Percentiles rank a stretch among this genome's conserved stretches.
Evolutionary conservation across 2,329 filamentous ascomycete genomes (phyloP).

Genomic region (Monosporascus sp.): DNA sequence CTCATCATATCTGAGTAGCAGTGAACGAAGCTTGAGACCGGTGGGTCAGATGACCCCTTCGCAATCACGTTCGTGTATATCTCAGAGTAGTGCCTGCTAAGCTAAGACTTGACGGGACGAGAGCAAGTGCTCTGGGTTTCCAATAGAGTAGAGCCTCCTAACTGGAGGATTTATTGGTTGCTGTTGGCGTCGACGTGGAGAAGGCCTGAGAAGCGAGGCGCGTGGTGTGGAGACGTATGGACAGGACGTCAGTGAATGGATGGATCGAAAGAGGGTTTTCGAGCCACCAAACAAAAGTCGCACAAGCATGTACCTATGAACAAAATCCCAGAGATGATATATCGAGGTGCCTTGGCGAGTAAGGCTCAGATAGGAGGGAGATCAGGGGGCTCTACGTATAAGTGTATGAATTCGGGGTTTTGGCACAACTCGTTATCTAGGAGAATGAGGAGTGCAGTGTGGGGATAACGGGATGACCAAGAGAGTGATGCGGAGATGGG

Average conservation of each 20-base stretch:
- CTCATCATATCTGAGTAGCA: neutral
- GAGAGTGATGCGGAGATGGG: neutral
- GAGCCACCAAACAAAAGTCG: neutral
- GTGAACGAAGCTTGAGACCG: neutral
- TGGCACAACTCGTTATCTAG: neutral
- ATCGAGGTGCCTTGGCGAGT: neutral
- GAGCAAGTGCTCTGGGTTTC: too few species aligned
- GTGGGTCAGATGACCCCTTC: neutral
- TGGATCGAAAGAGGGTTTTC: neutral
- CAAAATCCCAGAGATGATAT: neutral
- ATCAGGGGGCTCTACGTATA: neutral
- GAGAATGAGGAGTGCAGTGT: neutral
- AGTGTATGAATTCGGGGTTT: neutral
- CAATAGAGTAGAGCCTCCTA: constrained; percentile 1
- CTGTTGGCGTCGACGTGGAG: constrained; percentile 8
- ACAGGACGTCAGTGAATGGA: neutral
- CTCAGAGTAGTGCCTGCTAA: too few species aligned
- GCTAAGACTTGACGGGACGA: too few species aligned
- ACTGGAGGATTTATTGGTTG: constrained; percentile 12
- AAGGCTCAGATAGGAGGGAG: neutral
- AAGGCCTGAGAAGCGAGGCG: constrained; percentile 10
- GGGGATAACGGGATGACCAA: neutral
- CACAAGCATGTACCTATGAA: neutral
- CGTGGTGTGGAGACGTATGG: constrained; percentile 12
- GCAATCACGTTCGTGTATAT: too few species aligned